Base-by-base conservation (phyloP, 2,329 filamentous ascomycete species). In the Alternaria sp. region DNA sequence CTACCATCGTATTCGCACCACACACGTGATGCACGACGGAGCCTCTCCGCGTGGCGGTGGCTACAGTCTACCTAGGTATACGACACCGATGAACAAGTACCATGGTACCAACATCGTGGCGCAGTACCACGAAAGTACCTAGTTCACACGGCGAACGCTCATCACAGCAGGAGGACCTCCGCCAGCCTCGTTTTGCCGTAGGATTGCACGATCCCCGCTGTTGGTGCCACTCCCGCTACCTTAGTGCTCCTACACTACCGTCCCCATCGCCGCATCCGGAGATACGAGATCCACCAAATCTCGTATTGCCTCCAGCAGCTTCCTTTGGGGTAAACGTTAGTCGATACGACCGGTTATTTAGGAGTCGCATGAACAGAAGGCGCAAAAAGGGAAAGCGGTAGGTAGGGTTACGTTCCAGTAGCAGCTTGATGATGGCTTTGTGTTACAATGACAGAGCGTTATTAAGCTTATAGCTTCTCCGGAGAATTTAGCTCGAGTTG, bases 121-220 rank as follows among this genome's bases (percentile, higher is more conserved):
- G 10, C 43, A 28, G 43, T 45, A 27, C 12, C 46, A 22, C 9
- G 46, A 1, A 16, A n/a, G 9, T n/a, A 10, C n/a, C 8, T 20
- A 11, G n/a, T 40, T 5, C 36, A 40, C 7, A 40, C n/a, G 9
- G 8, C 36, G 8, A 18, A 40, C 36, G 9, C 36, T 18, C 16
- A 20, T 4, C n/a, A 40, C 36, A 11, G 36, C 36, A 40, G n/a
- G 36, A 20, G 36, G 18, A 3, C n/a, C 36, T 20, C 36, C 36
- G n/a, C 36, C 36, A 40, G 36, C n/a, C 36, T 40, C 36, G n/a
- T 40, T 18, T 40, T 36, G 32, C 20, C 14, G 46, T 10, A 38
- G 46, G 46, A 50, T 43, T 43, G 20, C 46, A 38, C 46, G 20
- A 49, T 43, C 57, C 57, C 51, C 57, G 52, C 57, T 59, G 48